Evolutionary conservation across 805 yeast genomes (phyloP).

Genomic region (Schizosaccharomyces japonicus): DNA sequence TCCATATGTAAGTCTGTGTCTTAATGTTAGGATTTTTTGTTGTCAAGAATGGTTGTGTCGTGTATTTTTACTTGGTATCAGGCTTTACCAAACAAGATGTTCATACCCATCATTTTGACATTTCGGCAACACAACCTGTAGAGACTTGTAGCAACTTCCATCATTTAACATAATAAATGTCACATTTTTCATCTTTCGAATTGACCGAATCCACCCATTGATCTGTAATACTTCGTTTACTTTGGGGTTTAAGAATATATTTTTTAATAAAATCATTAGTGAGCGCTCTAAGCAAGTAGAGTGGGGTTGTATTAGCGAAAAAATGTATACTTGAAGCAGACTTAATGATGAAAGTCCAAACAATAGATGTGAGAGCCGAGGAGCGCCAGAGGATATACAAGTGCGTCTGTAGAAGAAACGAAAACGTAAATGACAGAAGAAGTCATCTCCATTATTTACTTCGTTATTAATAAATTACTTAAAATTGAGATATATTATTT

Average conservation of each 20-base stretch:
- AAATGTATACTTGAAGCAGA: too few species aligned
- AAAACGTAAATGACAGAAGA: too few species aligned
- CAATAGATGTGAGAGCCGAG: too few species aligned
- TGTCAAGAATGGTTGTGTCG: neutral
- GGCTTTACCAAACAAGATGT: neutral
- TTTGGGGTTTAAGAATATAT: neutral
- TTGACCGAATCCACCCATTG: conserved; percentile 53
- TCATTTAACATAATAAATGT: conserved; percentile 64
- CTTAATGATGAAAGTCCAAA: too few species aligned
- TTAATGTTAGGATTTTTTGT: neutral
- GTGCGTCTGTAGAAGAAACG: too few species aligned
- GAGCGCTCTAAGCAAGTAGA: too few species aligned
- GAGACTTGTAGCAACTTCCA: conserved; percentile 35
- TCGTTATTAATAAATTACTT: too few species aligned
- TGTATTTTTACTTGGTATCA: neutral
- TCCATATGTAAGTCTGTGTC: conserved; percentile 11
- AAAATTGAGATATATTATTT: too few species aligned
- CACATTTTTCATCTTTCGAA: conserved; percentile 48
- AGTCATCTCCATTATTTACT: too few species aligned
- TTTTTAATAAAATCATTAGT: neutral
- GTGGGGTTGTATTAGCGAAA: too few species aligned
- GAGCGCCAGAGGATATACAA: too few species aligned
- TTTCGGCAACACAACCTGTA: conserved; percentile 29
- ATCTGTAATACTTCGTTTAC: conserved; percentile 18
- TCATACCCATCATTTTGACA: conserved; percentile 11